Conservation (phyloP, 345 rosid genomes). For the Carallia brachiata region DNA sequence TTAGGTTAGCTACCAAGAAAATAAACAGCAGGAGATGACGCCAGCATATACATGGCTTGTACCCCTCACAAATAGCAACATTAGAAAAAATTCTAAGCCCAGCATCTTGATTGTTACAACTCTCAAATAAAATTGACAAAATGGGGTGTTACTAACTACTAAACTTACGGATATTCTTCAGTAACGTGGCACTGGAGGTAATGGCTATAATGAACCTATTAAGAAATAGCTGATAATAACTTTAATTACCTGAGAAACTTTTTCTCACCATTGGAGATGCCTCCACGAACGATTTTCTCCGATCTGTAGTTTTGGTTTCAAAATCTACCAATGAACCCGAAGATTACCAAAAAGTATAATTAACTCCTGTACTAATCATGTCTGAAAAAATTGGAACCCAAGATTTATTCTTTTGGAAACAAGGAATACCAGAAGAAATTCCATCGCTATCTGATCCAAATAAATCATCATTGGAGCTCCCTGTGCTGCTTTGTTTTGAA, state of each 20-base stretch:
- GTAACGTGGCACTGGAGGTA: not conserved
- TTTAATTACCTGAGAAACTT: slow-evolving; percentile 62
- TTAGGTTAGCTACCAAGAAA: slow-evolving; percentile 60
- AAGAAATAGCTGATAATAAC: not conserved
- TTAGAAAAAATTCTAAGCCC: slow-evolving; percentile 13
- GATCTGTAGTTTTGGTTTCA: slow-evolving; percentile 38
- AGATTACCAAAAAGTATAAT: too few species aligned
- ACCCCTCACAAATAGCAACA: not conserved
- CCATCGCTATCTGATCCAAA: slow-evolving; percentile 25
- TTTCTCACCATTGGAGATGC: slow-evolving; percentile 48
- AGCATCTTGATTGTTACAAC: not conserved
- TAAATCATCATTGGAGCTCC: slow-evolving; percentile 31
- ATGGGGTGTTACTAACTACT: too few species aligned
- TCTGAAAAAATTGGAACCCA: not conserved
- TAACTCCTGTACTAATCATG: too few species aligned
- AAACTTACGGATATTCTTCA: too few species aligned
- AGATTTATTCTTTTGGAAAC: not conserved
- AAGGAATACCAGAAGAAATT: slow-evolving; percentile 31
- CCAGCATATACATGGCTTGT: slow-evolving; percentile 21
- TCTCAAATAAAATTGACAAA: too few species aligned
- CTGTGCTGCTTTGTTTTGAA: slow-evolving; percentile 45
- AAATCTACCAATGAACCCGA: slow-evolving; percentile 38
- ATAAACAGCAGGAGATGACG: slow-evolving; percentile 9
- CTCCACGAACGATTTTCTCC: slow-evolving; percentile 45
- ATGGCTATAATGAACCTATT: slow-evolving; percentile 5